Base-by-base conservation (phyloP, 176 grass and related monocot species). In the Oryza punctata region DNA sequence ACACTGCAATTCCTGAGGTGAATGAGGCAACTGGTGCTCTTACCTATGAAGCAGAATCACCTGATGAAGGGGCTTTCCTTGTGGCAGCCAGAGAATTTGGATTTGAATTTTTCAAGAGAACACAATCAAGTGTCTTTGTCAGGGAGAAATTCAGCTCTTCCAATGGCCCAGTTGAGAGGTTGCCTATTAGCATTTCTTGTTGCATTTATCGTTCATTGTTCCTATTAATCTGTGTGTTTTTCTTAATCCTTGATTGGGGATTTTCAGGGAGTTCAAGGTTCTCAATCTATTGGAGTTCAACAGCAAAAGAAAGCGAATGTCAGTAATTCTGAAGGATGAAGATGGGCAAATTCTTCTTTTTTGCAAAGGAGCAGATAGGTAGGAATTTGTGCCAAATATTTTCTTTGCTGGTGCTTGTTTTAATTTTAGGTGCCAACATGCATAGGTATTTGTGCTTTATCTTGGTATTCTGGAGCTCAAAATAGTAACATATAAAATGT, bases 271-370 rank as follows among this genome's bases (percentile, higher is more conserved):
- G 84, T 99, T 96, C 87, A 99, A 96, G 82, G 88, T 99, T 92
- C 91, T 96, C 78, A 99, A 96, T 96, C 70, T 99, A 11, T 92
- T 99, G 91, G 96, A 99, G 85, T 99, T 96, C 76, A 99, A 91
- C 80, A 99, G 93, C 89, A 94, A 99, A 94, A 94, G 96, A 85
- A 99, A 99, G 89, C 91, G 96, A 84, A 99, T 96, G 96, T 87
- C 93, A 6, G 96, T 96, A 69, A 92, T 99, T 89, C 70, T 99
- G 81, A 92, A 83, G 78, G 93, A 99, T 64, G 89, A 99, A 87
- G 90, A 82, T 86, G 93, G 88, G 75, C 82, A 94, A 73, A 96
- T 94, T 87, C 73, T 94, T 85, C 93, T 99, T 83, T 82, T 99
- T 33, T 99, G 96, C 91, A 99, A 99, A 90, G 96, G 96, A 73